A percentile compares a stretch with the other conserved stretches of the same genome.
Conservation (phyloP, 768 basidiomycete genomes). For the Pholiota conissans region DNA sequence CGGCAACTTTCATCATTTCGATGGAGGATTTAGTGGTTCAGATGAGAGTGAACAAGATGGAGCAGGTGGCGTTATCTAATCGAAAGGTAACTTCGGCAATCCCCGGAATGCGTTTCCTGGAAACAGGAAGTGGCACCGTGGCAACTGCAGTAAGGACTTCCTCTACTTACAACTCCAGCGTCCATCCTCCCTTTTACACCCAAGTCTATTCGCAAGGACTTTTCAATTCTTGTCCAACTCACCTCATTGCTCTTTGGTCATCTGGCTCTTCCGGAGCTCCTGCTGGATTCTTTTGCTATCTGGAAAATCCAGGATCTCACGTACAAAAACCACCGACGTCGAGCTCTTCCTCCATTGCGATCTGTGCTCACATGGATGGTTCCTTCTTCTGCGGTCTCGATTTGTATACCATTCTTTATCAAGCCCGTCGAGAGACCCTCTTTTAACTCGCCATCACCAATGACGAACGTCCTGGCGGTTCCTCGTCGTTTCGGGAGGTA, state of each 20-base stretch:
- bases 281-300: background rate
- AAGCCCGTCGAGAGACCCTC: background rate
- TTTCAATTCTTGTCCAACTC: background rate
- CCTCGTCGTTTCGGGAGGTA: background rate
- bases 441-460: background rate
- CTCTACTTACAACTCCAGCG: background rate
- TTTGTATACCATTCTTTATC: background rate
- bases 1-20: conserved; percentile 44
- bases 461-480: background rate
- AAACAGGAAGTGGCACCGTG: background rate
- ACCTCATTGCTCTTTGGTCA: background rate
- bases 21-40: background rate
- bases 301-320: conserved; percentile 3
- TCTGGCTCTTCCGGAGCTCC: background rate
- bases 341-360: background rate
- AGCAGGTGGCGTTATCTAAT: conserved; percentile 2
- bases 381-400: background rate
- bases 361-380: background rate
- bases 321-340: background rate
- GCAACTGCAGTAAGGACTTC: no score
- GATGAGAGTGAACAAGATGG: background rate
- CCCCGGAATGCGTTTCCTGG: background rate
- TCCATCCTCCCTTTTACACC: background rate
- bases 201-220: background rate
- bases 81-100: background rate